Conservation (phyloP, 768 basidiomycete species). For the Mycena olivaceomarginata region DNA sequence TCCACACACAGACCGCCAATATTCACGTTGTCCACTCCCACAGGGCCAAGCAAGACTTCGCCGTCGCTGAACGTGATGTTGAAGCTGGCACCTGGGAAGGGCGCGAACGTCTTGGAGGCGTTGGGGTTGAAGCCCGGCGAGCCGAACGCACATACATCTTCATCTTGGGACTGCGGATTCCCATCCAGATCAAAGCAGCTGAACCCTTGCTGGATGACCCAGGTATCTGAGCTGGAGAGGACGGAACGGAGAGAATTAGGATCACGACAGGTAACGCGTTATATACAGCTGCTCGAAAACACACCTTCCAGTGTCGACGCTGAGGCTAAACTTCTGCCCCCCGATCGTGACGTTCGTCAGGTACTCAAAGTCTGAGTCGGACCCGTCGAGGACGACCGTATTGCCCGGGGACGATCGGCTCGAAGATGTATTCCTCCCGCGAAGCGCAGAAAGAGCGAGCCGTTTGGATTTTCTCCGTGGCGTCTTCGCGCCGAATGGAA, state of each 20-base stretch:
- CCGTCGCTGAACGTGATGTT: conserved; percentile 44
- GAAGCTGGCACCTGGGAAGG: conserved; percentile 41
- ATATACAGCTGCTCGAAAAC: background rate
- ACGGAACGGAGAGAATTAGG: conserved; percentile 42
- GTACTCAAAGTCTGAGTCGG: conserved; percentile 40
- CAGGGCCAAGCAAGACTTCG: conserved; percentile 39
- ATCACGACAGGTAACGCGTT: conserved; percentile 20
- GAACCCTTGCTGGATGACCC: conserved; percentile 6
- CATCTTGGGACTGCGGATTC: conserved; percentile 4
- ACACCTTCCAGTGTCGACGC: conserved; percentile 43
- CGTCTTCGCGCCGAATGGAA: conserved; percentile 17
- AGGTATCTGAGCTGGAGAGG: conserved; percentile 16
- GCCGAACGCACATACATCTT: conserved; percentile 7
- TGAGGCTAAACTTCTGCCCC: conserved; percentile 39
- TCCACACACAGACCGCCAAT: conserved; percentile 43
- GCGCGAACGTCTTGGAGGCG: conserved; percentile 37
- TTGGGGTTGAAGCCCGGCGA: conserved; percentile 2
- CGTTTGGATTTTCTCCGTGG: conserved; percentile 18
- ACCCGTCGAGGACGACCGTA: conserved; percentile 29
- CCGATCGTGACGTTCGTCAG: conserved; percentile 40
- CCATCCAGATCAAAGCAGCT: conserved; percentile 11
- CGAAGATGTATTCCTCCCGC: conserved; percentile 15
- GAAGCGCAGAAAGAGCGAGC: conserved; percentile 19
- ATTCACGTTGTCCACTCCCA: conserved; percentile 44
- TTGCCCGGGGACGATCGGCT: background rate